Evolutionary conservation across 352 stramenopile genomes (phyloP).

Genomic region (Phytophthora kernoviae): DNA sequence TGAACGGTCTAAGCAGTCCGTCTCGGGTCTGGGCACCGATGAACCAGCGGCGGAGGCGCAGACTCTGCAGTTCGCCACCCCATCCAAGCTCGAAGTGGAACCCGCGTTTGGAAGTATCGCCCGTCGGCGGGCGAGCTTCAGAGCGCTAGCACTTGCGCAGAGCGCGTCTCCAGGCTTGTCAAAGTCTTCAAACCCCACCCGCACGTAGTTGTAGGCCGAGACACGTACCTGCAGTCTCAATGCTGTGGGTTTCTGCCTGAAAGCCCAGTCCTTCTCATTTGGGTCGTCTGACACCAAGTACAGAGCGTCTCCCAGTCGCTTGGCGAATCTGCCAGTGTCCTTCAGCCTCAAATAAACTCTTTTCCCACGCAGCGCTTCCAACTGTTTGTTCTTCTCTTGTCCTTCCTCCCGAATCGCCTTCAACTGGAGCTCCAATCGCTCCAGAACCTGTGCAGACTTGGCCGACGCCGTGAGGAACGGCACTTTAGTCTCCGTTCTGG

Average conservation of each 20-base stretch:
- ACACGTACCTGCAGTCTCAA: constrained; percentile 49
- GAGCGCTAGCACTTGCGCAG: constrained; percentile 54
- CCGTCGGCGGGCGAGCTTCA: constrained; percentile 48
- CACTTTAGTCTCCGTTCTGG: constrained; percentile 50
- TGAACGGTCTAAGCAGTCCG: constrained; percentile 67
- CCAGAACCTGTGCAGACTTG: constrained; percentile 37
- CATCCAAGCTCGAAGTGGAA: constrained; percentile 77
- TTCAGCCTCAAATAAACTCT: constrained; percentile 60
- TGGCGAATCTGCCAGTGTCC: constrained; percentile 50
- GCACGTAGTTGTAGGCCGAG: constrained; percentile 60
- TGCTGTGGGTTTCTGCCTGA: constrained; percentile 60
- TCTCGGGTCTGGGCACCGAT: constrained; percentile 69
- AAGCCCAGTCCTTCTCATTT: constrained; percentile 62
- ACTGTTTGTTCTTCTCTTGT: constrained; percentile 33
- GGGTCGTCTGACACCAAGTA: constrained; percentile 65
- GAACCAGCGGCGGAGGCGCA: constrained; percentile 70
- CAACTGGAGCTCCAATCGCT: constrained; percentile 41
- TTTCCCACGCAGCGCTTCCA: constrained; percentile 44
- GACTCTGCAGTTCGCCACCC: constrained; percentile 73
- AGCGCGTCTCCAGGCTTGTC: constrained; percentile 43
- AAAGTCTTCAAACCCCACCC: constrained; percentile 53
- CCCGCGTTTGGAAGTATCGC: constrained; percentile 63
- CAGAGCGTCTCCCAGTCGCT: constrained; percentile 55
- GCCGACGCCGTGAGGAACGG: constrained; percentile 44
- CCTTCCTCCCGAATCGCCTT: constrained; percentile 35